Percentiles rank a stretch among this genome's conserved stretches.
phyloP scores from a whole-genome alignment of 139 green algal species.

The Eudorina sp. region DNA sequence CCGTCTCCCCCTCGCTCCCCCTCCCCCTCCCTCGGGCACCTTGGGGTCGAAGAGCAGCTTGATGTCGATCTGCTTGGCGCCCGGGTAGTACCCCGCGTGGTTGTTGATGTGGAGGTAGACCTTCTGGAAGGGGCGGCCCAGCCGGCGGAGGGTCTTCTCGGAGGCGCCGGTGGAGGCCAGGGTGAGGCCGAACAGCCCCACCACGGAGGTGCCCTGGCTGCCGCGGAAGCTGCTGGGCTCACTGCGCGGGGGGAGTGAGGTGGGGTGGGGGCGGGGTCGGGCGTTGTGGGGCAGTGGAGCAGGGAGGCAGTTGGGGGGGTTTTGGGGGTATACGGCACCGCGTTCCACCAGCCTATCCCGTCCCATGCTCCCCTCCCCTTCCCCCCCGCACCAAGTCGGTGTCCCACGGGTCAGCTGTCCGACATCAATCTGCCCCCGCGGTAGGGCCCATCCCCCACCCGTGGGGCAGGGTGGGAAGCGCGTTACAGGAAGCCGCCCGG shows the following conservation, averaged over 20 bases:
- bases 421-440: too few relatives aligned
- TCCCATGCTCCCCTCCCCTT: too few relatives aligned
- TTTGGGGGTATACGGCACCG: too few relatives aligned
- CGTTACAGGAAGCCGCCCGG: too few relatives aligned
- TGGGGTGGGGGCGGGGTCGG: background rate
- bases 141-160: conserved; percentile 65
- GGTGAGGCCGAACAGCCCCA: conserved; percentile 65
- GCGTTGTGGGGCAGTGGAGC: background rate
- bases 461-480: too few relatives aligned
- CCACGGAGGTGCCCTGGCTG: conserved; percentile 65
- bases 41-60: conserved; percentile 70
- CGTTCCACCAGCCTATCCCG: too few relatives aligned
- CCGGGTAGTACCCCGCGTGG: conserved; percentile 75
- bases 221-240: conserved; percentile 58
- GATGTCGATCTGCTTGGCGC: conserved; percentile 62
- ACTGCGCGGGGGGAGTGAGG: background rate
- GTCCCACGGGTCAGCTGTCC: too few relatives aligned
- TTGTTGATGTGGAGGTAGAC: conserved; percentile 69
- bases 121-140: conserved; percentile 50
- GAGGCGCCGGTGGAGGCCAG: conserved; percentile 61
- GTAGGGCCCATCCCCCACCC: too few relatives aligned
- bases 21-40: background rate
- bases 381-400: too few relatives aligned
- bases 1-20: conserved; percentile 1
- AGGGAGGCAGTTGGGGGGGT: background rate